Evolutionary conservation across 495 filamentous ascomycete species (phyloP).

Genomic region (Diplogelasinospora grovesii): DNA sequence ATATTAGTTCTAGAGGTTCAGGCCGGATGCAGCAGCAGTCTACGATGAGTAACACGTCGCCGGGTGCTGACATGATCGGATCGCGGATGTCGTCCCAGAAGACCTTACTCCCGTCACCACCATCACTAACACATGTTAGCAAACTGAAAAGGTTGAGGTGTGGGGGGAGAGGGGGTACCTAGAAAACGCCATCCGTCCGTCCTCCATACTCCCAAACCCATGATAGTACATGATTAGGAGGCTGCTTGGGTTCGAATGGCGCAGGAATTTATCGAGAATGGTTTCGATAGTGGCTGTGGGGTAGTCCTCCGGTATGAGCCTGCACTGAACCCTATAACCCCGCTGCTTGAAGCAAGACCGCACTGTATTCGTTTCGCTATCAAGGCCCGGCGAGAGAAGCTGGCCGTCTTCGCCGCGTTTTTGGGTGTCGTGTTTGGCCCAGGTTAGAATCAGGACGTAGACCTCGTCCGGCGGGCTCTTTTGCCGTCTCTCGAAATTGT

Average conservation of each 20-base stretch:
- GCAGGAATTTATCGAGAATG: slow-evolving; percentile 17
- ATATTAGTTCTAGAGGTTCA: too few relatives aligned
- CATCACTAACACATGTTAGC: not conserved
- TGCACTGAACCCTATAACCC: slow-evolving; percentile 23
- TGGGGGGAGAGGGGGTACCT: slow-evolving; percentile 9
- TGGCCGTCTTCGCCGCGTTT: slow-evolving; percentile 12
- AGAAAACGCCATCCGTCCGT: slow-evolving; percentile 18
- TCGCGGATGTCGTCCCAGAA: slow-evolving; percentile 27
- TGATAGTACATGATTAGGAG: slow-evolving; percentile 21
- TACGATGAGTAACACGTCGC: slow-evolving; percentile 20
- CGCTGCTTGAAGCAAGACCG: slow-evolving; percentile 16
- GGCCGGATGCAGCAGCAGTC: too few relatives aligned
- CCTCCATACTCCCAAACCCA: slow-evolving; percentile 16
- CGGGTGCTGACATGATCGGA: slow-evolving; percentile 15
- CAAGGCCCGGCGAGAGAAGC: slow-evolving; percentile 4
- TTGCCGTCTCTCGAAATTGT: not conserved
- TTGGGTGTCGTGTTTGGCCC: slow-evolving; percentile 13
- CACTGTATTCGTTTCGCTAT: slow-evolving; percentile 12
- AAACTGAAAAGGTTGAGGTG: too few relatives aligned
- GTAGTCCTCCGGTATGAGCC: slow-evolving; percentile 19
- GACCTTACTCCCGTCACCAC: slow-evolving; percentile 6
- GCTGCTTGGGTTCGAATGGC: not conserved
- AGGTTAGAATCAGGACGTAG: slow-evolving; percentile 20
- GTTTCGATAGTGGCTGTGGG: slow-evolving; percentile 22
- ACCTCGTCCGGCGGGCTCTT: slow-evolving; percentile 15